These are phyloP conservation scores for Candida coleopterorum DNA, from an alignment of 805 yeast species.

Conservation along the genomic window DNA sequence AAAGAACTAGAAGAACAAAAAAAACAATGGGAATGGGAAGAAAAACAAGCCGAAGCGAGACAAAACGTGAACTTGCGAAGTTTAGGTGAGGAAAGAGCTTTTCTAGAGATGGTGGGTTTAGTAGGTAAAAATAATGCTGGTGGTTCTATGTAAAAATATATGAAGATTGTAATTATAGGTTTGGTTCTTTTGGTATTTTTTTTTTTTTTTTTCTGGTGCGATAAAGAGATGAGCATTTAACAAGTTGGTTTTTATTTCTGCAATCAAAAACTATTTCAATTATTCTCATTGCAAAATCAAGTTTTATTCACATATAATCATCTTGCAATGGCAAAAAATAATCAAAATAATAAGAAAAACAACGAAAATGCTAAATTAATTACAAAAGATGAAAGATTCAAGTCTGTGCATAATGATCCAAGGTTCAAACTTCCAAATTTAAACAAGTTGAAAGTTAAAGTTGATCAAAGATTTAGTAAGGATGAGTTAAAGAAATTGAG, in stretches of 20 bases:
- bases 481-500: conserved; percentile 52
- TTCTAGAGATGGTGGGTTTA: conserved; percentile 77
- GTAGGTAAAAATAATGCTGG: conserved; percentile 34
- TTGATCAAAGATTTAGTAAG: conserved; percentile 80
- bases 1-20: conserved; percentile 74
- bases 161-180: no score
- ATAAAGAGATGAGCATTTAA: no score
- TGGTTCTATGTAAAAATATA: conserved; percentile 19
- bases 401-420: conserved; percentile 80
- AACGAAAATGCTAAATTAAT: conserved; percentile 21
- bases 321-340: conserved; percentile 3
- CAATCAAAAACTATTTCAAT: no score
- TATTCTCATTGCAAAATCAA: no score
- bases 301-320: no score
- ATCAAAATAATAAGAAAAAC: conserved; percentile 10
- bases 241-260: no score
- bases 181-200: no score
- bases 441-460: conserved; percentile 65
- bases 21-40: conserved; percentile 88
- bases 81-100: conserved; percentile 77
- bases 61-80: conserved; percentile 61
- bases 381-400: conserved; percentile 70
- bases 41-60: conserved; percentile 74
- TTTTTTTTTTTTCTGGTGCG: no score
- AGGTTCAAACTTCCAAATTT: conserved; percentile 73